Evolutionary conservation across 2,329 filamentous ascomycete genomes (phyloP).

Genomic region (Pyricularia grisea): DNA sequence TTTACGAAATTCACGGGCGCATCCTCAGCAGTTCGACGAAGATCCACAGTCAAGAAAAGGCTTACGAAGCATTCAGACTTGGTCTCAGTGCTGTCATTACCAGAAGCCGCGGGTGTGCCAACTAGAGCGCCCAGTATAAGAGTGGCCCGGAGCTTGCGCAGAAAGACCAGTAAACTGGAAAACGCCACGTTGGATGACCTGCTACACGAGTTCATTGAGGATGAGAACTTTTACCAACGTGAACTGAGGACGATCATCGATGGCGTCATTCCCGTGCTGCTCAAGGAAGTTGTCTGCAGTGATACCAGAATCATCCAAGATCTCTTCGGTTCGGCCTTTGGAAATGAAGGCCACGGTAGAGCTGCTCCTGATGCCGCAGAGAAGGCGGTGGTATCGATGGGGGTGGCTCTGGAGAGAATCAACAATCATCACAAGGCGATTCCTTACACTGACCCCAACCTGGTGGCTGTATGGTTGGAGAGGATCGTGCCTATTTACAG

Average conservation of each 20-base stretch:
- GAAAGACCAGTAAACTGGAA: slow-evolving; percentile 56
- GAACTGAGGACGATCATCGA: slow-evolving; percentile 91
- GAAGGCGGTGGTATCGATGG: slow-evolving; percentile 90
- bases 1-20: slow-evolving; percentile 32
- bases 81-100: slow-evolving; percentile 80
- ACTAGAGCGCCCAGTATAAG: slow-evolving; percentile 22
- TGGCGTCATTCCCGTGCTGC: slow-evolving; percentile 85
- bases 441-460: slow-evolving; percentile 60
- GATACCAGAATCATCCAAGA: slow-evolving; percentile 54
- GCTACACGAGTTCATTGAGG: slow-evolving; percentile 68
- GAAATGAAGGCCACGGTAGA: slow-evolving; percentile 23
- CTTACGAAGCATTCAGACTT: slow-evolving; percentile 90
- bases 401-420: slow-evolving; percentile 76
- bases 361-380: slow-evolving; percentile 40
- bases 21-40: background rate
- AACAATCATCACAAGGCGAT: slow-evolving; percentile 73
- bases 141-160: slow-evolving; percentile 70
- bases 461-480: slow-evolving; percentile 73
- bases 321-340: slow-evolving; percentile 50
- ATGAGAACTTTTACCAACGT: slow-evolving; percentile 80
- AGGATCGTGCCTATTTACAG: slow-evolving; percentile 69
- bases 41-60: slow-evolving; percentile 55
- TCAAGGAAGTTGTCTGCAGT: slow-evolving; percentile 73
- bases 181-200: slow-evolving; percentile 66
- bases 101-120: slow-evolving; percentile 44